A percentile compares a stretch with the other conserved stretches of the same genome.
phyloP scores from a whole-genome alignment of 345 rosid genomes.

The Draba incana region DNA sequence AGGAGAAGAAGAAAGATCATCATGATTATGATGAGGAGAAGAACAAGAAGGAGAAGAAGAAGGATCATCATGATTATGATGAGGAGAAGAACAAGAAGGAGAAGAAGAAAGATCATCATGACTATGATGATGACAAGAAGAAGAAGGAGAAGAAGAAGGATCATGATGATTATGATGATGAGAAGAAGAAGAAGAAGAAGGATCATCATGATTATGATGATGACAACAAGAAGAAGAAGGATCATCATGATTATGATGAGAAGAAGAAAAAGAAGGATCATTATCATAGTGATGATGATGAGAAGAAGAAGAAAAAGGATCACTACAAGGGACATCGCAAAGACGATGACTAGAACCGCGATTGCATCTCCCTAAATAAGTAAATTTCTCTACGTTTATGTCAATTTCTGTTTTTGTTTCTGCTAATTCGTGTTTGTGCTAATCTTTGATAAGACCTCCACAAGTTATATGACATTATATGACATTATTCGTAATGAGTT shows the following conservation, averaged over 20 bases:
- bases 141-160: slow-evolving; percentile 43
- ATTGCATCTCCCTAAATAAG: slow-evolving; percentile 23
- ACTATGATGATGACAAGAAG: slow-evolving; percentile 44
- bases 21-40: not conserved
- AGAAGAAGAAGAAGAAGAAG: slow-evolving; percentile 13
- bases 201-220: not conserved
- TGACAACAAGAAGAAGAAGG: not conserved
- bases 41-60: not conserved
- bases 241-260: slow-evolving; percentile 5
- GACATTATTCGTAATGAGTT: not conserved
- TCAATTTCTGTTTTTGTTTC: slow-evolving; percentile 14
- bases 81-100: not conserved
- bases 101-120: not conserved
- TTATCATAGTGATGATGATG: not conserved
- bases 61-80: not conserved
- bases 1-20: slow-evolving; percentile 14
- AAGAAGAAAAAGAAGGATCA: not conserved
- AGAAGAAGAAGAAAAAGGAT: slow-evolving; percentile 19
- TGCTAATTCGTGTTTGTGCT: slow-evolving; percentile 25
- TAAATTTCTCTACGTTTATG: slow-evolving; percentile 3
- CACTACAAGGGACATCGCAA: slow-evolving; percentile 23
- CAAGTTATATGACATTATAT: not conserved
- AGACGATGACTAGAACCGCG: slow-evolving; percentile 27
- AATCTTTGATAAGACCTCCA: not conserved
- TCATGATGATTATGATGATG: slow-evolving; percentile 23